Base-by-base conservation (phyloP, 2,329 filamentous ascomycete genomes). In the Fusarium graminum region DNA sequence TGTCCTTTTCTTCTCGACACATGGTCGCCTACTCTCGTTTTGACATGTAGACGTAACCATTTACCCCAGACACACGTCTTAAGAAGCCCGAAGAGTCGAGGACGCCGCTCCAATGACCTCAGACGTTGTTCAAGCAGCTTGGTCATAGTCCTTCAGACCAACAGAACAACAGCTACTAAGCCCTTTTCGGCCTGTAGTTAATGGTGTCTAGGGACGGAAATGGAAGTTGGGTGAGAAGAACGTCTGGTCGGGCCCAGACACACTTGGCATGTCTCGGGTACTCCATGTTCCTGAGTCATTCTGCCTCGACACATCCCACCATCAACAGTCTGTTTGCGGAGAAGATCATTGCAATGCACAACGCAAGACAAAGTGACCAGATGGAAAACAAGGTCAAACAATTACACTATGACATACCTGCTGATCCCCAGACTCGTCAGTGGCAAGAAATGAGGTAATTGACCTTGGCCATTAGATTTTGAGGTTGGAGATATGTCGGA, bases 371-470 rank as follows among this genome's bases (percentile, higher is more conserved):
- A 7, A 25, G 11, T 12, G 3, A 43, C 2, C 12, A 2, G 17
- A 4, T 3, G 4, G 10, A 7, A 14, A n/a, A 36, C 5, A 28
- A 12, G 19, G 17, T 12, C 2, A 6, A 8, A 9, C 9, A n/a
- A 36, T 41, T 17, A 3, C 22, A 25, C 7, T 3, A 45, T 57
- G 58, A 45, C 43, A 42, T 28, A 40, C 4, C n/a, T 16, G 4
- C 4, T 36, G 16, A 7, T 12, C 26, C n/a, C 6, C 3, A 16
- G 29, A 13, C 14, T 29, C 6, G 11, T 11, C 2, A 16, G 39
- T 44, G 57, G 58, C 58, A 28, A 63, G 10, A 16, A 11, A 12
- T 44, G 17, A 40, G 13, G 22, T 60, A 19, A 28, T 28, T 25
- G 6, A 9, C 17, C 11, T 2, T 28, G 2, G 29, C 14, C 17